Conservation (phyloP, 1,284 basidiomycete species). For the Pseudozyma thailandica region DNA sequence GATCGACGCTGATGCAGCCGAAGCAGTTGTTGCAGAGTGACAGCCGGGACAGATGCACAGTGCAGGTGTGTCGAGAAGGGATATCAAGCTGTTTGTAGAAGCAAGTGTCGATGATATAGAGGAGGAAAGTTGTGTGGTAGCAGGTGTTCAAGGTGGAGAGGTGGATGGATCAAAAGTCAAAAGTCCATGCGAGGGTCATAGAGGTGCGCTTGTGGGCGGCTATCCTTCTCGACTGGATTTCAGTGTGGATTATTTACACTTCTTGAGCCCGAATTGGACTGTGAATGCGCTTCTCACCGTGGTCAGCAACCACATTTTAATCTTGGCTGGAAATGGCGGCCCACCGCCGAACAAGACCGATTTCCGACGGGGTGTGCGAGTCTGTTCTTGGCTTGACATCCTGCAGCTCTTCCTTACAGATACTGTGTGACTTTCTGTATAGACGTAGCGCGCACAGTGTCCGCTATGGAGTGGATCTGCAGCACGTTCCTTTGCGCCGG, state of each 20-base stretch:
- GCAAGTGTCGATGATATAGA: not conserved
- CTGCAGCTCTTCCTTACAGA: too few species aligned
- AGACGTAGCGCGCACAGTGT: too few species aligned
- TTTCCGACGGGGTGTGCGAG: slow-evolving; percentile 1
- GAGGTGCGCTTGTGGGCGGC: not conserved
- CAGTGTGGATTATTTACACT: too few species aligned
- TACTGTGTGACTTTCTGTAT: too few species aligned
- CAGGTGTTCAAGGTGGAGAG: slow-evolving; percentile 3
- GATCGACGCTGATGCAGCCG: slow-evolving; percentile 42
- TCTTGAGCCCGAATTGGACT: not conserved
- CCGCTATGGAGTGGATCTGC: too few species aligned
- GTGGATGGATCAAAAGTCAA: slow-evolving; percentile 6
- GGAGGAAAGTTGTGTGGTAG: slow-evolving; percentile 11
- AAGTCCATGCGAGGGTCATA: not conserved
- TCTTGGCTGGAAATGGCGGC: too few species aligned
- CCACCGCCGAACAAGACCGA: not conserved
- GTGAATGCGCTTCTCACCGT: not conserved
- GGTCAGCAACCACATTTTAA: too few species aligned
- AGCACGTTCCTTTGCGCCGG: too few species aligned
- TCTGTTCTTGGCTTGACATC: not conserved
- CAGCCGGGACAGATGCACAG: not conserved
- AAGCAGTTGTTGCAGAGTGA: slow-evolving; percentile 5
- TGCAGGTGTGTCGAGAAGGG: not conserved
- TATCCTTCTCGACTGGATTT: not conserved
- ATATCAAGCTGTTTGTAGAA: not conserved